phyloP scores from a whole-genome alignment of 169 alveolate genomes.

The Babesia divergens region DNA sequence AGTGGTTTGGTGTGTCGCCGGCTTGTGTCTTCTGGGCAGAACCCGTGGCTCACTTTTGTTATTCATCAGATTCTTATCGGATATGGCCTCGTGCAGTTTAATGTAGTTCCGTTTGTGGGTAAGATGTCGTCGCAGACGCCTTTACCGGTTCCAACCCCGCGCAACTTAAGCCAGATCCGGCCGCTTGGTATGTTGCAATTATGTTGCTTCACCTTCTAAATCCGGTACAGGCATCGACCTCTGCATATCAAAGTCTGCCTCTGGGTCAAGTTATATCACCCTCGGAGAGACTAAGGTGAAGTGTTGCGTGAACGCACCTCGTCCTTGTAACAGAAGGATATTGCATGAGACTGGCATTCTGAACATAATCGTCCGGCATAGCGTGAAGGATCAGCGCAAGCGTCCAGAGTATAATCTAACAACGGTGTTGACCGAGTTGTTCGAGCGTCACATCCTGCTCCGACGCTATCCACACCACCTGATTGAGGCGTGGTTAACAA shows the following conservation, averaged over 20 bases:
- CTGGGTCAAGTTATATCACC: conserved; percentile 51
- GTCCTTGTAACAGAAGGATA: conserved; percentile 19
- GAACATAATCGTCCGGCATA: conserved; percentile 32
- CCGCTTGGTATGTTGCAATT: conserved; percentile 39
- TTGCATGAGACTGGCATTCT: conserved; percentile 35
- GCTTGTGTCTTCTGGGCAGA: too few relatives aligned
- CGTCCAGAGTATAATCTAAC: background rate
- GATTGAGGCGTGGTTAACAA: conserved; percentile 52
- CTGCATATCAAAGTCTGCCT: conserved; percentile 30
- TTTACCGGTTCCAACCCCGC: background rate
- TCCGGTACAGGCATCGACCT: conserved; percentile 33
- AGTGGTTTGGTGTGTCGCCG: too few relatives aligned
- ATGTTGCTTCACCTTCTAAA: background rate
- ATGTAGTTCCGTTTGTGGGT: background rate
- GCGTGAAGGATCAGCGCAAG: background rate
- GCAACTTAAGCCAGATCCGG: conserved; percentile 39
- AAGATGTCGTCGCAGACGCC: background rate
- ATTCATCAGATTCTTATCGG: too few relatives aligned
- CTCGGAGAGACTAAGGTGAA: conserved; percentile 63
- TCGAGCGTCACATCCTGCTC: conserved; percentile 48
- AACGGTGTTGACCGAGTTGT: conserved; percentile 30
- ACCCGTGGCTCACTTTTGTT: too few relatives aligned
- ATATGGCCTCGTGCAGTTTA: background rate
- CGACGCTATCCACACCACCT: conserved; percentile 43
- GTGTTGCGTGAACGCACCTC: conserved; percentile 53